A percentile compares a stretch with the other conserved stretches of the same genome.
phyloP scores from a whole-genome alignment of 2,329 filamentous ascomycete species.

The Nannizziopsis barbatae region DNA sequence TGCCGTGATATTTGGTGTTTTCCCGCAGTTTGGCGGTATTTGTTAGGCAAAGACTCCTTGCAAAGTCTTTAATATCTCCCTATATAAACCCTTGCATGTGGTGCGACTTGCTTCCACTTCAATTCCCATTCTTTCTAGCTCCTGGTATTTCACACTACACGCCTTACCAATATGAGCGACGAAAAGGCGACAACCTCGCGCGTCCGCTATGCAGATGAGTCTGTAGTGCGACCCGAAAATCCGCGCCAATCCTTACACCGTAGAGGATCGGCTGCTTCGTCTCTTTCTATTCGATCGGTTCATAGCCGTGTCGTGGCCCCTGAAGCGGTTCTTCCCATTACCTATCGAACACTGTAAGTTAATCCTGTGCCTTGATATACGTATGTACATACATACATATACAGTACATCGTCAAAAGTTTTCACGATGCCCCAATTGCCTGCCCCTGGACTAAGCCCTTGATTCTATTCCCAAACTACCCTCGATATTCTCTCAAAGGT shows the following conservation, averaged over 20 bases:
- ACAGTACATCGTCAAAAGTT: too few relatives aligned
- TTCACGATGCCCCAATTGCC: too few relatives aligned
- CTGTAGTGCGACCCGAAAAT: constrained; percentile 4
- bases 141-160: not conserved
- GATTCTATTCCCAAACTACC: too few relatives aligned
- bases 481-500: too few relatives aligned
- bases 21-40: too few relatives aligned
- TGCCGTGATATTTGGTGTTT: too few relatives aligned
- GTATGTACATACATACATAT: too few relatives aligned
- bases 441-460: too few relatives aligned
- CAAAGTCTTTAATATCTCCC: not conserved
- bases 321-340: constrained; percentile 14
- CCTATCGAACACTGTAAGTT: constrained; percentile 15
- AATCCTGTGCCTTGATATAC: not conserved
- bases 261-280: constrained; percentile 9
- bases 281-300: constrained; percentile 13
- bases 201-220: constrained; percentile 13
- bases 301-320: constrained; percentile 13
- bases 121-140: not conserved
- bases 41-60: too few relatives aligned
- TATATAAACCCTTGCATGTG: constrained; percentile 10
- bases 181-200: constrained; percentile 10
- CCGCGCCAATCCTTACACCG: constrained; percentile 10
- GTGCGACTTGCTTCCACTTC: not conserved
- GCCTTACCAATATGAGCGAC: constrained; percentile 1